Base-by-base conservation (phyloP, 176 grass and related monocot species). In the Echinochloa phyllopogon region DNA sequence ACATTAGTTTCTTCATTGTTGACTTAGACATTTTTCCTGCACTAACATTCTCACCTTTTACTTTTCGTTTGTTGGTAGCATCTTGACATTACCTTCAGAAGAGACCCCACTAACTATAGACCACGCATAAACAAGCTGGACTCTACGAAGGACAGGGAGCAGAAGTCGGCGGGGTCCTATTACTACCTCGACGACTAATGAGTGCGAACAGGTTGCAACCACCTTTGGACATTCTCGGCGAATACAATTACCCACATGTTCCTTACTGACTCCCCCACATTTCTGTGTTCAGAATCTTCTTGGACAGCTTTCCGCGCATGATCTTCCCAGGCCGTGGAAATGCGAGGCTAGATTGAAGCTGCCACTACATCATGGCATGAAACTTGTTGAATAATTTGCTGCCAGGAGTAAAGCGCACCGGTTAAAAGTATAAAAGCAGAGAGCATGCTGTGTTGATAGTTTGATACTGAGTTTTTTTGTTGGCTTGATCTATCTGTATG, bases 101-200 rank as follows among this genome's bases (percentile, higher is more conserved):
- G 95, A 85, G 95, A 98, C 82, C 95, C 92, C 0, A 98, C 86
- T 36, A 98, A 98, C 72, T 94, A 98, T 73, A 90, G 95, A 78
- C 95, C 95, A 2, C 38, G 95, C 10, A 98, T 98, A 83, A 98
- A 98, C 82, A 98, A 98, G 71, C 78, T 98, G 27, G 92, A 98
- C 0, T 98, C 95, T 0, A 89, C 88, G 5, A 98, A 98, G 81
- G 95, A 98, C 59, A 89, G 92, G 70, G 92, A 98, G 72, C 95
- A 98, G 42, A 98, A 98, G 82, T 38, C 27, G 6, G 92, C 92
- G 2, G 92, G 95, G 29, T 91, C 95, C 65, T 94, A 94, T 65
- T 94, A 98, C 58, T 94, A 93, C 51, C 92, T 98, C 13, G 95
- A 94, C 36, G 95, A 98, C 78, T 98, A 71, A 93, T 81, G 70